These are phyloP conservation scores for Ceratocystis colombiana DNA, from an alignment of 2,329 filamentous ascomycete species.

Conservation along the genomic window DNA sequence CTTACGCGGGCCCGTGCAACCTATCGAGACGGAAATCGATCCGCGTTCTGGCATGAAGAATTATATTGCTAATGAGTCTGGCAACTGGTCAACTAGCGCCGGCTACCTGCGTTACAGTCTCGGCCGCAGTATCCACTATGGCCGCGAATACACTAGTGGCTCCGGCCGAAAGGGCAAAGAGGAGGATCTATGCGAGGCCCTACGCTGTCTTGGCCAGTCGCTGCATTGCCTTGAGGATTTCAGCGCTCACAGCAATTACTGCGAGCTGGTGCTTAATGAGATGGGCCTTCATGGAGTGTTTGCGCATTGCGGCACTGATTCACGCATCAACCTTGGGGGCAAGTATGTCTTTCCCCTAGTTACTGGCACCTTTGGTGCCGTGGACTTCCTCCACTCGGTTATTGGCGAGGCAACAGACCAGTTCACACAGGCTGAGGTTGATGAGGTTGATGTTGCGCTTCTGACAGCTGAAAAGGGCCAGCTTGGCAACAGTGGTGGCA, in stretches of 20 bases:
- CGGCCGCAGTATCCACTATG: conserved; percentile 64
- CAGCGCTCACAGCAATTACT: conserved; percentile 75
- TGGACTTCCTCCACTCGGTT: conserved; percentile 76
- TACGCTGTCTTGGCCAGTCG: conserved; percentile 65
- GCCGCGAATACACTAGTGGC: conserved; percentile 62
- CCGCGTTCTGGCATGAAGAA: conserved; percentile 91
- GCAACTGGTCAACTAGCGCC: conserved; percentile 79
- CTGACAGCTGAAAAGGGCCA: conserved; percentile 52
- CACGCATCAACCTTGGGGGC: conserved; percentile 56
- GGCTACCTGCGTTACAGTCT: conserved; percentile 74
- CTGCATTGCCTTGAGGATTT: conserved; percentile 71
- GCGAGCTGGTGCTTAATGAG: conserved; percentile 65
- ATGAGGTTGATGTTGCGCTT: conserved; percentile 66
- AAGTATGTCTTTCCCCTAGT: conserved; percentile 58
- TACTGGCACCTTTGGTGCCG: conserved; percentile 66
- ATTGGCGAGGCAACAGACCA: conserved; percentile 66
- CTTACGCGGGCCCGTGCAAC: conserved; percentile 67
- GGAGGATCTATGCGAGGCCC: conserved; percentile 67
- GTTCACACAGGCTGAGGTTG: conserved; percentile 75
- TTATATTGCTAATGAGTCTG: conserved; percentile 87
- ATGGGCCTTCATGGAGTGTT: conserved; percentile 60
- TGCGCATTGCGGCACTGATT: conserved; percentile 57
- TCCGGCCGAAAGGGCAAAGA: conserved; percentile 50
- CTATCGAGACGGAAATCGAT: conserved; percentile 63
- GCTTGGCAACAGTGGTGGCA: conserved; percentile 30